Base-by-base conservation (phyloP, 169 alveolate genomes). In the Haemoproteus tartakovskyi region DNA sequence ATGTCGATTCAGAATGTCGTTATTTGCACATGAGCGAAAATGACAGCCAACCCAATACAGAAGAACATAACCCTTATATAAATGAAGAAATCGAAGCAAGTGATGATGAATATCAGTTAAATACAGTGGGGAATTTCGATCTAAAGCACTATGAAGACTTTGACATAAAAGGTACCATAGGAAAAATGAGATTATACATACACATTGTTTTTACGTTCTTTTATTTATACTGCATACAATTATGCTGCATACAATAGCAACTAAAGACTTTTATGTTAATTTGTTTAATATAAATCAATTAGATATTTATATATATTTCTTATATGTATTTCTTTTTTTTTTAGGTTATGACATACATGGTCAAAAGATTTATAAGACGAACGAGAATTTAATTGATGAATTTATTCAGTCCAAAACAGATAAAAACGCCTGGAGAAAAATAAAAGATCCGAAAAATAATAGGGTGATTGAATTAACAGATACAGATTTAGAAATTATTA, bases 61-160 rank as follows among this genome's bases (percentile, higher is more conserved):
- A n/a, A n/a, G n/a, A n/a, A n/a, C 21, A 29, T 26, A 74, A 33
- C 27, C 41, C 36, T 56, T 74, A 41, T 57, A 40, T 51, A 0
- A 57, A 74, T 50, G 84, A 74, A 24, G 84, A 74, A 57, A 74
- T 74, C 47, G 84, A 74, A 3, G 84, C 54, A 14, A 74, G 84
- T 74, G 84, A 74, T 50, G 84, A 74, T 57, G 84, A 74, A 9
- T 74, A 74, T 61, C 54, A 54, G 16, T 19, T 74, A 57, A 74
- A 56, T 22, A 74, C 78, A 8, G 51, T 74, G 19, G 84, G 84
- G 27, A 30, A 74, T 43, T 56, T 74, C 40, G 84, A 74, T 33
- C 43, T 74, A 8, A 57, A 74, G 63, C 30, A 74, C 33, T 74
- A 74, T 40, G 84, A 74, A 3, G 78, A 74, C 18, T 36, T 74